These are phyloP conservation scores for Choiromyces venosus DNA, from an alignment of 495 filamentous ascomycete genomes.

Conservation along the genomic window DNA sequence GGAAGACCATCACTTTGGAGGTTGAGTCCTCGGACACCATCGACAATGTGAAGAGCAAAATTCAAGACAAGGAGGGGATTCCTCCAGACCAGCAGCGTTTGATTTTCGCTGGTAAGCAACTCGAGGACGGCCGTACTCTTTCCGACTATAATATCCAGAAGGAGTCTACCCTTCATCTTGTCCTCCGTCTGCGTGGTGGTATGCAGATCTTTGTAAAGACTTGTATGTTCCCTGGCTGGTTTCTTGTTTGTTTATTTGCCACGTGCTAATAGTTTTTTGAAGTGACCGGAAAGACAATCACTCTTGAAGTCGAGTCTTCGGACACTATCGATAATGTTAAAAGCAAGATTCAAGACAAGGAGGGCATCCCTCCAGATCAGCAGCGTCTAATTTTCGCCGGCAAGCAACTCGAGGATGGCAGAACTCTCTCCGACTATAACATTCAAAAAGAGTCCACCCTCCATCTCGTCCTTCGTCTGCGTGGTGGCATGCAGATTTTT, in stretches of 20 bases:
- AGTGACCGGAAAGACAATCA: constrained; percentile 41
- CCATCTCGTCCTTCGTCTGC: constrained; percentile 91
- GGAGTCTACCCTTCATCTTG: constrained; percentile 90
- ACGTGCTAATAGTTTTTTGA: constrained; percentile 6
- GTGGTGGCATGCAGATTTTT: constrained; percentile 98
- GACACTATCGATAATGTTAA: constrained; percentile 99
- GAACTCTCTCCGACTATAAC: constrained; percentile 95
- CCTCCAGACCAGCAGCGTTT: constrained; percentile 96
- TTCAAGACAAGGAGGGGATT: constrained; percentile 98
- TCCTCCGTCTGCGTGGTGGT: constrained; percentile 94
- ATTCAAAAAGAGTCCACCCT: constrained; percentile 98
- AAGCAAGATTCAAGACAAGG: constrained; percentile 98
- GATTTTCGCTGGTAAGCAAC: constrained; percentile 98
- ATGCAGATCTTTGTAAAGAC: constrained; percentile 92
- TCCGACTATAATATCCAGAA: constrained; percentile 99
- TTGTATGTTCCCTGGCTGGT: constrained; percentile 47
- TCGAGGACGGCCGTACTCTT: constrained; percentile 92
- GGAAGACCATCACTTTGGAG: constrained; percentile 50
- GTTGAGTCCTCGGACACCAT: constrained; percentile 97
- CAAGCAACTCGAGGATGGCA: constrained; percentile 96
- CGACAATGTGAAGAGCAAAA: constrained; percentile 98
- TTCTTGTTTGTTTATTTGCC: neutral
- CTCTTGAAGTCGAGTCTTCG: constrained; percentile 61
- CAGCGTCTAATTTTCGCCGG: constrained; percentile 98
- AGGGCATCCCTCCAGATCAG: constrained; percentile 96